Evolutionary conservation across 495 filamentous ascomycete genomes (phyloP).

Genomic region (Aspergillus ellipticus): DNA sequence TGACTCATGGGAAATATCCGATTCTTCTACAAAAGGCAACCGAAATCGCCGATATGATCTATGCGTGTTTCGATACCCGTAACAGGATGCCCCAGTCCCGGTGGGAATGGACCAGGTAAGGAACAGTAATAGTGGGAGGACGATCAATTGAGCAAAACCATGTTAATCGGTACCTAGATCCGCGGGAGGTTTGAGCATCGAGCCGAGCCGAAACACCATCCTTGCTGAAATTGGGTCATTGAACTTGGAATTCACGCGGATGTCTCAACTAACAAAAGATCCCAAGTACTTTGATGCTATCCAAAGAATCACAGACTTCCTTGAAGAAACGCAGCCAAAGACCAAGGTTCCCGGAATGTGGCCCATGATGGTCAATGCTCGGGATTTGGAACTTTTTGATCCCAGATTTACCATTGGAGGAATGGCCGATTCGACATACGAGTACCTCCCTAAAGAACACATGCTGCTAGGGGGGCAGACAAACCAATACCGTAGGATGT

Average conservation of each 20-base stretch:
- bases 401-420: slow-evolving; percentile 76
- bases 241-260: slow-evolving; percentile 86
- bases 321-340: slow-evolving; percentile 66
- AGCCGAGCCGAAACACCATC: slow-evolving; percentile 39
- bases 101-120: slow-evolving; percentile 48
- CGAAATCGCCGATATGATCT: slow-evolving; percentile 84
- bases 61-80: slow-evolving; percentile 89
- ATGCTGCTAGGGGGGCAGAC: slow-evolving; percentile 74
- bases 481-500: slow-evolving; percentile 77
- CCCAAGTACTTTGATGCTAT: slow-evolving; percentile 90
- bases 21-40: slow-evolving; percentile 78
- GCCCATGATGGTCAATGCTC: slow-evolving; percentile 71
- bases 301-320: slow-evolving; percentile 76
- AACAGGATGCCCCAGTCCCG: slow-evolving; percentile 82
- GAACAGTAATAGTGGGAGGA: not conserved
- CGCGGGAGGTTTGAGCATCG: slow-evolving; percentile 34
- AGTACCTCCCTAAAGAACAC: slow-evolving; percentile 89
- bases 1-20: slow-evolving; percentile 60
- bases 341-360: slow-evolving; percentile 80
- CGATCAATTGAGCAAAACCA: not conserved
- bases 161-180: slow-evolving; percentile 27
- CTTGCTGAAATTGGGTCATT: slow-evolving; percentile 86
- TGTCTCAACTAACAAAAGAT: slow-evolving; percentile 84
- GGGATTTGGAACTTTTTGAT: slow-evolving; percentile 38
- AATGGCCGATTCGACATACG: slow-evolving; percentile 88